Conservation (phyloP, 345 rosid genomes). For the Cardamine resedifolia region DNA sequence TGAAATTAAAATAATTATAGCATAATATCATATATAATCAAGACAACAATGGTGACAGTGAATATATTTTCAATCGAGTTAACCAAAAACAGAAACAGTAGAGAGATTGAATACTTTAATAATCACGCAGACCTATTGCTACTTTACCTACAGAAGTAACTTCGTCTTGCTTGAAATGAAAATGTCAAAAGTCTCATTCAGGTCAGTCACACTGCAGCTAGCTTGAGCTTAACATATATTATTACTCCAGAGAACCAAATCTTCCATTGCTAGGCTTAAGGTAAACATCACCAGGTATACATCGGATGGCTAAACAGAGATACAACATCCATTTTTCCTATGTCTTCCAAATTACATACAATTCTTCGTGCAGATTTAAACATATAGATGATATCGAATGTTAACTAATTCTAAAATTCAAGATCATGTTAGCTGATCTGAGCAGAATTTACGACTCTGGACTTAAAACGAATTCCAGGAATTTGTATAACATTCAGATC, state of each 20-base stretch:
- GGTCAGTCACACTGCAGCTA: conserved; percentile 5
- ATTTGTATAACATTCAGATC: background rate
- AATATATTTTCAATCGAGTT: background rate
- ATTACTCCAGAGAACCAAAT: background rate
- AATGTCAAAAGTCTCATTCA: background rate
- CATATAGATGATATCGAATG: background rate
- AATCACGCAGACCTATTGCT: background rate
- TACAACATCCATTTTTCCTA: background rate
- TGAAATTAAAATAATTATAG: background rate
- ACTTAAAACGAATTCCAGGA: background rate
- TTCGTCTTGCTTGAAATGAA: background rate
- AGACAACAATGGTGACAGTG: background rate
- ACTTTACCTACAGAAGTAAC: background rate
- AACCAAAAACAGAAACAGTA: conserved; percentile 1
- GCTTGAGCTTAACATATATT: background rate
- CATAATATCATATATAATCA: background rate
- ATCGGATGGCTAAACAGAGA: background rate
- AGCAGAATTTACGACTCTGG: background rate
- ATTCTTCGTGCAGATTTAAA: background rate
- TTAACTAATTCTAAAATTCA: background rate
- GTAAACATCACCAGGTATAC: background rate
- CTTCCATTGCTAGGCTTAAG: background rate
- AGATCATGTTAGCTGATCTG: background rate
- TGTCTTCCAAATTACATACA: background rate
- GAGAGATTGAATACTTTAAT: background rate